Base-by-base conservation (phyloP, 768 basidiomycete genomes). In the Amyloporia xantha region DNA sequence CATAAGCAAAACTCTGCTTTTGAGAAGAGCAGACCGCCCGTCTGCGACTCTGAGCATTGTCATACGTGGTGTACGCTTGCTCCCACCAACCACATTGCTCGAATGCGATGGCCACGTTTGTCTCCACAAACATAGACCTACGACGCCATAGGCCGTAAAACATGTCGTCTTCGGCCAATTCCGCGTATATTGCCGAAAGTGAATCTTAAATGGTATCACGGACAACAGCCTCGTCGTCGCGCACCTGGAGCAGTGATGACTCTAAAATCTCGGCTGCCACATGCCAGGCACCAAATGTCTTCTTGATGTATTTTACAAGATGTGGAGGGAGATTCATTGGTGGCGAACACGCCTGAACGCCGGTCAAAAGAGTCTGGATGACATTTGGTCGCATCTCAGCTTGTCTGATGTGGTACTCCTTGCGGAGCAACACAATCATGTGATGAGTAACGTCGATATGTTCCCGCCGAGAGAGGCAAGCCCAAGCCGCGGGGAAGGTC, bases 31-130 rank as follows among this genome's bases (percentile, higher is more conserved):
- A 96, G 81, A 5, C 78, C 70, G 3, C 91, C 91, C 3, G 78
- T 73, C 40, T 92, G 77, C 6, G 92, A 55, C 73, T 82, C 67
- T 97, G 94, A 1, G 94, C 96, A 21, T 72, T 69, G 66, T 99
- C 96, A 66, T 99, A 97, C 35, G 84, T 77, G 52, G 74, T 79
- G 33, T 88, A 79, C 0, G 96, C 93, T 59, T 93, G 84, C 25
- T 90, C 86, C 94, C 95, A 99, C 78, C 97, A 85, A 11, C 96
- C 96, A 53, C 88, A 88, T 64, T 99, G 96, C 66, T 99, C 96
- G 57, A 86, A 92, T 2, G 91, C 81, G 20, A 94, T 71, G 2
- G 83, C 89, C 11, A 82, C 75, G 54, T 95, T 96, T 15, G 94
- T 97, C 58, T 99, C 96, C 2, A 76, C 66, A 56, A 91, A 88